Evolutionary conservation across 1,284 basidiomycete genomes (phyloP).

Genomic region (Wolfiporia cocos): DNA sequence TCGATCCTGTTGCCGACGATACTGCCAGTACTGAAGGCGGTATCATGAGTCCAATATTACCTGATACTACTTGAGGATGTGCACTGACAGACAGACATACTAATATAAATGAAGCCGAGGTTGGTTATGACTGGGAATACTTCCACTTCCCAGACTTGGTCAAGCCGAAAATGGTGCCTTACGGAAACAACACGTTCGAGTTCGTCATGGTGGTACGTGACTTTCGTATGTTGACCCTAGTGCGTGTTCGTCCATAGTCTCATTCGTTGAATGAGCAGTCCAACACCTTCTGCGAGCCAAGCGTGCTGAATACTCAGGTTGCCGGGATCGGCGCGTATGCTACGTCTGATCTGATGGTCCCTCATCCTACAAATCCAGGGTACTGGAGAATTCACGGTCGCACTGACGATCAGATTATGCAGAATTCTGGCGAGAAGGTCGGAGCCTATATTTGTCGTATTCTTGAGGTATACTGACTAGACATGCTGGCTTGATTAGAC

Average conservation of each 20-base stretch:
- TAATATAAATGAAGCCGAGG: background rate
- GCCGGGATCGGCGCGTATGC: constrained; percentile 28
- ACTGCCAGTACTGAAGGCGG: constrained; percentile 2
- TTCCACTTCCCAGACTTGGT: constrained; percentile 7
- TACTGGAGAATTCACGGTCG: constrained; percentile 41
- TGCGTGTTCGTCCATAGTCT: background rate
- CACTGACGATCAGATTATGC: constrained; percentile 46
- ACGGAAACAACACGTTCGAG: constrained; percentile 10
- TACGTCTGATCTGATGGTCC: constrained; percentile 36
- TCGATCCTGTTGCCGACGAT: background rate
- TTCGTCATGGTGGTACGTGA: constrained; percentile 8
- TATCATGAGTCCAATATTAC: constrained; percentile 3
- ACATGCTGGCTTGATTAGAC: constrained; percentile 19
- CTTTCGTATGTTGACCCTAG: background rate
- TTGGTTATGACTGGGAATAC: constrained; percentile 11
- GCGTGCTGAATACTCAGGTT: constrained; percentile 23
- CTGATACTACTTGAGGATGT: background rate
- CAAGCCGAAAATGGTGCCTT: constrained; percentile 5
- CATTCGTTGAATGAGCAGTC: background rate
- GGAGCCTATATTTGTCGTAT: background rate
- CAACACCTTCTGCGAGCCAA: constrained; percentile 11
- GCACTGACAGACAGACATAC: background rate
- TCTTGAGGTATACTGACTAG: background rate
- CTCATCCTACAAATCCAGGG: constrained; percentile 38
- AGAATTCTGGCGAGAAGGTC: constrained; percentile 46